Evolutionary conservation across 345 rosid species (phyloP), one percentile per base, ranked within the genome.

Genomic region (Brassica carinata): DNA sequence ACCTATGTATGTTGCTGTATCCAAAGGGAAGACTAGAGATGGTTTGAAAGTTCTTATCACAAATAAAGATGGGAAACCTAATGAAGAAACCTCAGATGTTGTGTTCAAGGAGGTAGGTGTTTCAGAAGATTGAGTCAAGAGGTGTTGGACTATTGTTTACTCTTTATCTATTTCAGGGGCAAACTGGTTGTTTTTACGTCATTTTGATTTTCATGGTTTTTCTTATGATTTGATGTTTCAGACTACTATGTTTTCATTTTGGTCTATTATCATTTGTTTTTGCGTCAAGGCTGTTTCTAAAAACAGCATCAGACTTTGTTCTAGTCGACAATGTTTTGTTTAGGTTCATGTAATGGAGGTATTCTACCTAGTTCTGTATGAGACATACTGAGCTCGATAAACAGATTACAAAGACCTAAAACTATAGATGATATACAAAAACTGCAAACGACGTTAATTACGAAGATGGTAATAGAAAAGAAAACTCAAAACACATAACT

Each of bases 41-140:
- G 74, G 74, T 11, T 43, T 69, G 61, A 71, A 77, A n/a, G 2
- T 71, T 77, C 61, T 76, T 13, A 2, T 75, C 3, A 65, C 69
- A 4, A 45, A 45, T 63, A 13, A 31, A 23, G 63, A 63, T 3
- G 17, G 23, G 18, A 23, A 19, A 1, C 40, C 70, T 0, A n/a
- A 62, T 17, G 69, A 70, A 17, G 26, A 62, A 30, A 13, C 27
- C 7, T 1, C 1, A 7, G 15, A 77, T 63, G 64, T 71, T 33
- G 70, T 63, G 63, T 63, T 69, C 55, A 45, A 62, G 11, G 70
- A 77, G 64, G 7, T 59, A 4, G n/a, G 15, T 69, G 51, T 70
- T 48, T 71, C 36, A 31, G 5, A 45, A 62, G 5, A 15, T 26
- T 40, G 43, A 77, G 26, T 75, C 17, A 8, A 45, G 33, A 48